Percentiles rank a stretch among this genome's conserved stretches.
Evolutionary conservation across 2,329 filamentous ascomycete genomes (phyloP).

Genomic region (Alternaria novae-zelandiae): DNA sequence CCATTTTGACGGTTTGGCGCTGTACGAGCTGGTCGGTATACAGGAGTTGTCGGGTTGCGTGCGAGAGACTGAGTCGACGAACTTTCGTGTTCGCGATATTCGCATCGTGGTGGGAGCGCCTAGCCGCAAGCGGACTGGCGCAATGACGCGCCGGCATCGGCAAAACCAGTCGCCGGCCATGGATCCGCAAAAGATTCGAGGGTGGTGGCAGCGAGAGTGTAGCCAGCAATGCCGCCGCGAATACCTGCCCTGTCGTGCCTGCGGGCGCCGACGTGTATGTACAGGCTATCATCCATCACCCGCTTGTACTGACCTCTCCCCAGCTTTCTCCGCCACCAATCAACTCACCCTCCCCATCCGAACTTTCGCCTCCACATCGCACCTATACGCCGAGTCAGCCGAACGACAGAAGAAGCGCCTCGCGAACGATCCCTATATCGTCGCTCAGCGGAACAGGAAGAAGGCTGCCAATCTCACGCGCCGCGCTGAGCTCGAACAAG

Average conservation of each 20-base stretch:
- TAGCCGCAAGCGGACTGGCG: slow-evolving; percentile 14
- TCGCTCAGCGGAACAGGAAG: slow-evolving; percentile 80
- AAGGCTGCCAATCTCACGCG: slow-evolving; percentile 83
- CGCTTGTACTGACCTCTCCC: slow-evolving; percentile 2
- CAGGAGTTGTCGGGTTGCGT: slow-evolving; percentile 31
- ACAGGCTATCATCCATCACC: neutral
- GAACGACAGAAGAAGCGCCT: slow-evolving; percentile 61
- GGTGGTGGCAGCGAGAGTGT: slow-evolving; percentile 7
- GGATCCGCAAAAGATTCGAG: slow-evolving; percentile 26
- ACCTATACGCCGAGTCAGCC: slow-evolving; percentile 61
- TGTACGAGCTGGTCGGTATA: slow-evolving; percentile 31
- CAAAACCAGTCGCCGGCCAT: slow-evolving; percentile 8
- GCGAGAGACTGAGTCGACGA: slow-evolving; percentile 29
- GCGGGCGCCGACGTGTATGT: slow-evolving; percentile 48
- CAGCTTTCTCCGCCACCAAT: slow-evolving; percentile 29
- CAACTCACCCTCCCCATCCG: slow-evolving; percentile 62
- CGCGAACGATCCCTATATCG: slow-evolving; percentile 80
- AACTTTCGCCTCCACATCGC: slow-evolving; percentile 68
- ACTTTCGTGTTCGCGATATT: neutral
- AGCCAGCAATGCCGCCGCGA: slow-evolving; percentile 55
- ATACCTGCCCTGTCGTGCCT: slow-evolving; percentile 54
- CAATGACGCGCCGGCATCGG: slow-evolving; percentile 7
- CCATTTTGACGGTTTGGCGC: slow-evolving; percentile 72
- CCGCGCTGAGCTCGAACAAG: slow-evolving; percentile 70
- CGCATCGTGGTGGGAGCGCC: slow-evolving; percentile 19